Evolutionary conservation across 202 grass and related monocot genomes (phyloP), one percentile per base, ranked within the genome.

Genomic region (Zoysia matrella): DNA sequence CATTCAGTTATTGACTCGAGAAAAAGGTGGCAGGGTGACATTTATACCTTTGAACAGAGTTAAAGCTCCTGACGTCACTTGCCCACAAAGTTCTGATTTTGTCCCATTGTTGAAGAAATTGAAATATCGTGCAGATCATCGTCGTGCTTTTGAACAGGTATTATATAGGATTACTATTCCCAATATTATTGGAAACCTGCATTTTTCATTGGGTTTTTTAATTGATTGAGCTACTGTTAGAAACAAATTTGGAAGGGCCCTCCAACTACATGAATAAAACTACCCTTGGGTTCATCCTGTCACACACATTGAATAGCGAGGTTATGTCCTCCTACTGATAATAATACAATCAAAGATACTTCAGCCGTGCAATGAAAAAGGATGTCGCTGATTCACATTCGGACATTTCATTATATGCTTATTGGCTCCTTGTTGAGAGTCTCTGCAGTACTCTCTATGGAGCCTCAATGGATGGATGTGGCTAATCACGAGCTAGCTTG

Each of bases 21-120:
- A 93, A 82, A 98, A 98, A 93, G 95, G 95, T 89, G 92, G 95
- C 73, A 83, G 95, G 45, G 88, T 98, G 80, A 98, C 95, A 60
- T 98, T 98, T 89, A 98, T 98, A 88, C 95, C 95, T 74, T 78
- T 98, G 72, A 98, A 98, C 74, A 90, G 90, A 84, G 95, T 95
- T 68, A 91, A 91, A 71, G 90, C 89, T 81, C 87, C 90, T 22
- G 83, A 98, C 6, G 72, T 94, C 71, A 87, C 62, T 83, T 94
- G 90, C 74, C 95, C 95, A 48, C 95, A 95, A 80, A 95, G 87
- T 82, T 77, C 90, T 73, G 95, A 98, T 88, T 94, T 98, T 72
- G 92, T 98, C 51, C 92, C 95, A 39, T 76, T 98, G 83, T 86
- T 98, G 67, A 98, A 95, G 78, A 95, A 98, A 76, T 73, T 98